Conservation (phyloP, 352 stramenopile genomes). For the Aphanomyces cochlioides region DNA sequence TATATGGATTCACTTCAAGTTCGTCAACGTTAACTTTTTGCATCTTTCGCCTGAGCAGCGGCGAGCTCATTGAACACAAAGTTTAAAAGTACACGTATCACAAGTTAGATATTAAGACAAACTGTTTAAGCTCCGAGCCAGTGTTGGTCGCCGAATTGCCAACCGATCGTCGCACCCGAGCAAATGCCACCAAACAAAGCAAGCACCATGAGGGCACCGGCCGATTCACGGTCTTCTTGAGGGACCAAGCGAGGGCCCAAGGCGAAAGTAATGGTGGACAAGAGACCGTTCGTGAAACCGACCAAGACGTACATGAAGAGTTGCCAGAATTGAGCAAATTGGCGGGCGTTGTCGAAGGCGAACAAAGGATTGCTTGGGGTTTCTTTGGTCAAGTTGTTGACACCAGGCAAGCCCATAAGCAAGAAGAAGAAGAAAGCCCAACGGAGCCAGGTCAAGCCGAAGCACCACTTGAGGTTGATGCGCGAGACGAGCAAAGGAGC, state of each 20-base stretch:
- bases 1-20: too few relatives aligned
- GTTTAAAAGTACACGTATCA: too few relatives aligned
- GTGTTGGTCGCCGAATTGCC: constrained; percentile 48
- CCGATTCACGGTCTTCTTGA: constrained; percentile 53
- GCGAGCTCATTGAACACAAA: too few relatives aligned
- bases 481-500: constrained; percentile 54
- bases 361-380: constrained; percentile 6
- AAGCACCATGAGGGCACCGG: constrained; percentile 52
- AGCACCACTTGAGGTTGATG: constrained; percentile 49
- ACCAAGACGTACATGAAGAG: constrained; percentile 48
- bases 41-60: too few relatives aligned
- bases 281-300: constrained; percentile 48
- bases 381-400: neutral
- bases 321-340: constrained; percentile 23
- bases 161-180: constrained; percentile 46
- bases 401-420: constrained; percentile 50
- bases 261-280: constrained; percentile 64
- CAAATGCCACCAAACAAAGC: constrained; percentile 55
- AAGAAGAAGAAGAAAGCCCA: constrained; percentile 50
- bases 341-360: constrained; percentile 2
- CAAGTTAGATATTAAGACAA: too few relatives aligned
- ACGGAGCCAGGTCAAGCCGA: constrained; percentile 43
- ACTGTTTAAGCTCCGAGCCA: constrained; percentile 38
- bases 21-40: too few relatives aligned
- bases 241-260: constrained; percentile 47